Conservation (phyloP, 192 early-diverging fungal species). For the Podila verticillata region DNA sequence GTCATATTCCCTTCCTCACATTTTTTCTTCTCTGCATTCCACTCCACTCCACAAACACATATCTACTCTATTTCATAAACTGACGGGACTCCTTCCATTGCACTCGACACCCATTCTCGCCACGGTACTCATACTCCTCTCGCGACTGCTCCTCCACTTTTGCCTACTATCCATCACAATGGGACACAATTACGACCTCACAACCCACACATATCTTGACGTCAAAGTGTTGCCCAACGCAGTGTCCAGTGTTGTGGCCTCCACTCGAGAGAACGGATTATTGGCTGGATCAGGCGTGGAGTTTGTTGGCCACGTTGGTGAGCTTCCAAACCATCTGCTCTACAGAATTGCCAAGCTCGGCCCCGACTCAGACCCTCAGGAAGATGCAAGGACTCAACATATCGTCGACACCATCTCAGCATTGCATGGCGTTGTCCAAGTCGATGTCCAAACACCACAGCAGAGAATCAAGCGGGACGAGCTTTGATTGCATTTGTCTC, state of each 20-base stretch:
- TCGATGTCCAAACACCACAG: slow-evolving; percentile 34
- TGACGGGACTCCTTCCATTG: too few relatives aligned
- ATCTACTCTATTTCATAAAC: too few relatives aligned
- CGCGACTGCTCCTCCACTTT: background rate
- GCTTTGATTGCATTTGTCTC: slow-evolving; percentile 9
- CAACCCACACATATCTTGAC: background rate
- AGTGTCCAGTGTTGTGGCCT: slow-evolving; percentile 18
- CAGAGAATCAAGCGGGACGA: slow-evolving; percentile 39
- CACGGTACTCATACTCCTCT: background rate
- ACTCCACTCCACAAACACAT: too few relatives aligned
- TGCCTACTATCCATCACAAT: background rate
- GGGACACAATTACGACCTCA: background rate
- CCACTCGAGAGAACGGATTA: slow-evolving; percentile 21
- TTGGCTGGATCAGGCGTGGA: slow-evolving; percentile 26
- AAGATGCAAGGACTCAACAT: slow-evolving; percentile 26
- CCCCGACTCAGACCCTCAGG: background rate
- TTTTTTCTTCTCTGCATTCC: too few relatives aligned
- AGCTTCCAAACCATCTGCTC: slow-evolving; percentile 40
- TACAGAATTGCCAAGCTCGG: slow-evolving; percentile 21
- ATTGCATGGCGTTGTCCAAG: slow-evolving; percentile 32
- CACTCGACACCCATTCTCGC: background rate
- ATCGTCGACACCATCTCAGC: slow-evolving; percentile 35
- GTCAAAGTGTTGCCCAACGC: slow-evolving; percentile 29
- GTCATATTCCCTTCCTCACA: too few relatives aligned
- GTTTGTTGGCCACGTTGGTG: slow-evolving; percentile 39